Evolutionary conservation across 371 early-diverging fungal species (phyloP).

Genomic region (Furculomyces boomerangus): DNA sequence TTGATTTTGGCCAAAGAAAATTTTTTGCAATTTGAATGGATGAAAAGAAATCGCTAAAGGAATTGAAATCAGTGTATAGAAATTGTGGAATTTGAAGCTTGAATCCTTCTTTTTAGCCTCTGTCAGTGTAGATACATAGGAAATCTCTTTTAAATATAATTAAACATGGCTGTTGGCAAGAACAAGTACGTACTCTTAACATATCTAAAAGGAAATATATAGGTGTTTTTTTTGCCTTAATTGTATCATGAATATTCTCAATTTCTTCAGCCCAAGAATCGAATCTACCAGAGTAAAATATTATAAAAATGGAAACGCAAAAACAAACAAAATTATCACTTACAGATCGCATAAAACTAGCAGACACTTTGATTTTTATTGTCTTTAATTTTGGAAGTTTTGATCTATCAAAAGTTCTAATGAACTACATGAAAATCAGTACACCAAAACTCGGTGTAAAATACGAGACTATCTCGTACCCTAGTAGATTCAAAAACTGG

Average conservation of each 20-base stretch:
- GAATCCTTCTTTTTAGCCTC: conserved; percentile 6
- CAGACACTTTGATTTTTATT: too few relatives aligned
- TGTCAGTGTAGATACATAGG: neutral
- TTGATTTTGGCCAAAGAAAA: neutral
- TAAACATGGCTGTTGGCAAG: conserved; percentile 73
- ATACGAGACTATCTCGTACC: neutral
- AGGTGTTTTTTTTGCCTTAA: too few relatives aligned
- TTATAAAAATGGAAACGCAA: too few relatives aligned
- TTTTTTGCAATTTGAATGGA: neutral
- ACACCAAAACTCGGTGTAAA: neutral
- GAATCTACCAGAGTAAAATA: too few relatives aligned
- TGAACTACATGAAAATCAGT: neutral
- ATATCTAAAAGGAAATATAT: too few relatives aligned
- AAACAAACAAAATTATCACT: too few relatives aligned
- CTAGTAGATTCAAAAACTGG: too few relatives aligned
- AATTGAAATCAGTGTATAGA: neutral
- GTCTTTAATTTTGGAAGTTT: too few relatives aligned
- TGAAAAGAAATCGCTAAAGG: neutral
- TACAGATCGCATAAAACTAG: too few relatives aligned
- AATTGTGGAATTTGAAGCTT: neutral
- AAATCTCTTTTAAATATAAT: neutral
- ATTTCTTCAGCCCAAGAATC: too few relatives aligned
- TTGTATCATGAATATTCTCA: too few relatives aligned
- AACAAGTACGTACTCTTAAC: conserved; percentile 66
- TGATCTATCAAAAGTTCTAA: too few relatives aligned